Evolutionary conservation across 2,329 filamentous ascomycete genomes (phyloP), one percentile per base, ranked within the genome.

Genomic region (Pseudocercospora fijiensis): DNA sequence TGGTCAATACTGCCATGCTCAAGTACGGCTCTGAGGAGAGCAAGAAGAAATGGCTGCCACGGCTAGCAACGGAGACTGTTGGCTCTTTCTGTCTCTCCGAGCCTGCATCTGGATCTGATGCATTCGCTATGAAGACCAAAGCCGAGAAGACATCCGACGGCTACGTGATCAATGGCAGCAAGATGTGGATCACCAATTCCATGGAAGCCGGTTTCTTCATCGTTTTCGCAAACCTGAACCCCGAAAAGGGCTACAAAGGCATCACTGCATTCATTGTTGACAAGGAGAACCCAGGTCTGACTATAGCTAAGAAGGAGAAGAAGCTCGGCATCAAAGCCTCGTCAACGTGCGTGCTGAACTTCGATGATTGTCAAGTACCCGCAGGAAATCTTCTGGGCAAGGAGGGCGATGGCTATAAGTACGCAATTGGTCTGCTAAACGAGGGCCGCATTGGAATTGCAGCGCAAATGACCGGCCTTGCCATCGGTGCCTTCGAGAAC

Each of bases 131-230:
- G 68, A 90, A 92, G 70, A 98, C 95, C 62, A 93, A 91, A 78
- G 95, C 95, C 49, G 88, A 86, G 63, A 91, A 93, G 83, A 95
- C 91, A 0, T 84, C 87, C 22, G 85, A 88, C 68, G 92, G 94
- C 33, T 99, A 94, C 82, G 88, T 85, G 79, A 90, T 99, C 78
- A 90, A 87, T 65, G 95, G 95, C 57, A 88, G 87, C 78, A 99
- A 99, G 86, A 99, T 99, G 95, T 99, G 95, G 95, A 99, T 99
- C 80, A 99, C 95, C 68, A 99, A 99, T 84, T 90, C 90, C 57
- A 88, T 94, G 82, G 95, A 99, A 81, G 90, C 95, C 20, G 88
- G 88, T 65, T 89, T 98, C 82, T 99, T 97, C 82, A 94, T 99
- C 74, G 95, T 99, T 63, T 99, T 99, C 76, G 95, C 95, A 74